Evolutionary conservation across 108 stramenopile species (phyloP), one percentile per base, ranked within the genome.

Genomic region (Skeletonema marinoi): DNA sequence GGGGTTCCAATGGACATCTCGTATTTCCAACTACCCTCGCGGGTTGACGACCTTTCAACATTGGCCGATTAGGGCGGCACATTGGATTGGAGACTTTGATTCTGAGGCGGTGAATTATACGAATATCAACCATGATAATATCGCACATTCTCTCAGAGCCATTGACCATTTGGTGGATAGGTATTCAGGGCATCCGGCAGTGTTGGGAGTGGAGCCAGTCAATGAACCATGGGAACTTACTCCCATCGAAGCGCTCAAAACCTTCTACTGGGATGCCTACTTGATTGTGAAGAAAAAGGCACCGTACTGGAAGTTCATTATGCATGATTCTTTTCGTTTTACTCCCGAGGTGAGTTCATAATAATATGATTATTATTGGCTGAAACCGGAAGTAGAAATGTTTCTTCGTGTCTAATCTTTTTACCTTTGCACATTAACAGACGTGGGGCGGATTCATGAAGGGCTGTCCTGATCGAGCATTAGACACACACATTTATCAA

Each of bases 201-300:
- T 98, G 3, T 80, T 95, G 56, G 97, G 96, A 16, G 25, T 98
- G 36, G 93, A 98, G 70, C 97, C 97, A 12, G 93, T 98, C 35
- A 98, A 98, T 73, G 97, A 98, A 74, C 97, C 97, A 9, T 96
- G 95, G 95, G 91, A 98, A 78, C 87, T 88, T 69, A 96, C 95
- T 39, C 97, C 97, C 3, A 78, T 96, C 29, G 76, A 94, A 4
- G 73, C 73, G 31, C 66, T 94, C 42, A 88, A 90, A 71, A 68
- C 83, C n/a, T 98, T 95, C 68, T 98, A 98, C 82, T 98, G 96
- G 96, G 92, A 96, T 68, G 89, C 92, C 36, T 98, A 98, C 64
- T 81, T 93, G 73, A 93, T 93, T 68, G 89, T 96, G 35, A 93
- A 95, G 71, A 75, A 78, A 59, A 71, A 78, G 36, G 97, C 96